Base-by-base conservation (phyloP, 192 early-diverging fungal genomes). In the Linnemannia zychae region DNA sequence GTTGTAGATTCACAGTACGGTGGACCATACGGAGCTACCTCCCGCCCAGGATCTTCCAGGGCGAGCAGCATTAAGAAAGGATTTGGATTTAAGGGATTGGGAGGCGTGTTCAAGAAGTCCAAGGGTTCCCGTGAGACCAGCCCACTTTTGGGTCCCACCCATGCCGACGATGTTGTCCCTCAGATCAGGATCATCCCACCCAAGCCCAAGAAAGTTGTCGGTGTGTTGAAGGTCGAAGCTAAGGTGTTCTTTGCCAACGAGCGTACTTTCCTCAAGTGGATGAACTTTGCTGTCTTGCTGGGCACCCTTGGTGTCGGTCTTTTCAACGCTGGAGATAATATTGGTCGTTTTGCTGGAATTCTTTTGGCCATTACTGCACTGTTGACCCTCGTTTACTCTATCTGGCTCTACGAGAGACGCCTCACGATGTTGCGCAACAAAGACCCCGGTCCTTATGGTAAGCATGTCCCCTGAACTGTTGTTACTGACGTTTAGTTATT, bases 231-330 rank as follows among this genome's bases (percentile, higher is more conserved):
- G 53, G 93, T 96, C 17, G 96, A 97, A 75, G 94, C 96, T 18
- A 97, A 97, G 88, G 93, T 95, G 11, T 96, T 93, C 71, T 95
- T 97, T 87, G 95, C 95, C 53, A 97, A 97, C 75, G 96, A 97
- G 86, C 90, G 96, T 52, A 96, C 95, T 0, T 97, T 96, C 83
- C 89, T 97, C 52, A 89, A 91, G 28, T 97, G 96, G 96, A 90
- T 96, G 90, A 92, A 94, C 52, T 94, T 93, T 91, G 92, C 91
- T 70, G 92, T 95, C 2, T 87, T 95, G 18, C 77, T 97, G 7
- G 92, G 93, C 34, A 91, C 91, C 40, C 90, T 96, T 36, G 91
- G 94, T 7, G 88, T 97, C 36, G 92, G 91, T 15, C 88, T 97
- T 7, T 92, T 95, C 81, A 97, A 96, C 89, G 94, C 94, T 75